Base-by-base conservation (phyloP, 2,329 filamentous ascomycete genomes). In the Rachicladosporium sp. region DNA sequence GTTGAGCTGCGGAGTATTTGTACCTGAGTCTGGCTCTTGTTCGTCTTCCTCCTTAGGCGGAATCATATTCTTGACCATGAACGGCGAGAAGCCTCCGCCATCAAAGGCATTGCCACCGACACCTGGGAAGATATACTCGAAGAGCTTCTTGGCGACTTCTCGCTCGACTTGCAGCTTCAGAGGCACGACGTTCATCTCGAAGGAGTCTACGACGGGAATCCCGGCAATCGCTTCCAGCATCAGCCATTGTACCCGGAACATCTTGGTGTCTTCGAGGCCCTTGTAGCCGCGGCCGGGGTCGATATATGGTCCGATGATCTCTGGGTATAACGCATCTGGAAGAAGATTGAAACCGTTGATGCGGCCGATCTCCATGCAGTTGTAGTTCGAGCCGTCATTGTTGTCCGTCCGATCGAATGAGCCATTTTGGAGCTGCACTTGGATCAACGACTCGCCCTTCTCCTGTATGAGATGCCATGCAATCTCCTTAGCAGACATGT, bases 181-280 rank as follows among this genome's bases (percentile, higher is more conserved):
- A 0, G 91, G 93, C 59, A 93, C 88, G 12, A 98, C 67, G 40
- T 88, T 86, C 40, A 98, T 84, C 60, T 96, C 88, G 54, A 98
- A 98, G 53, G 93, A 83, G 51, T 96, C 89, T 70, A 98, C 85
- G 27, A 98, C 88, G 1, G 89, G 86, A 45, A 98, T 98, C 36
- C 91, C 91, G 30, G 89, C 91, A 59, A 98, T 95, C 6, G 91
- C 88, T 63, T 98, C 91, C 4, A 98, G 72, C 86, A 95, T 95
- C 57, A 95, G 80, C 86, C 93, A 98, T 57, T 93, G 91, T 9
- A 99, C 84, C 29, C 82, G 78, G 37, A 98, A 74, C 82, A 96
- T 96, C 54, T 87, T 85, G 34, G 74, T 72, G 45, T 82, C 77
- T 45, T 81, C 76, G n/a, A 70, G 62, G 34, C 76, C 71, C 27